Conservation (phyloP, 2,329 filamentous ascomycete genomes). For the Ascomycota sp. region DNA sequence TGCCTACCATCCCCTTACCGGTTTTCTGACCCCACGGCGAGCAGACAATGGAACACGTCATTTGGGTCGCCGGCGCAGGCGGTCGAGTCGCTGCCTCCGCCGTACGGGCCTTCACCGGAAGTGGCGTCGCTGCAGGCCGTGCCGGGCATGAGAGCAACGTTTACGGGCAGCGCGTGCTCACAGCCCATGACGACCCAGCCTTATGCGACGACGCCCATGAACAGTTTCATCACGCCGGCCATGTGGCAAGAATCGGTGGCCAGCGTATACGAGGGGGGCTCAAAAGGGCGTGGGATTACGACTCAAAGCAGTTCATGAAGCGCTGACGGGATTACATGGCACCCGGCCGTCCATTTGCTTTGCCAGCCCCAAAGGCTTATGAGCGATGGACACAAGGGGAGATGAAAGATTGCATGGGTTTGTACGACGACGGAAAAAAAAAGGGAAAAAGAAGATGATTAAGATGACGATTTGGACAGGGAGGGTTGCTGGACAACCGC, state of each 20-base stretch:
- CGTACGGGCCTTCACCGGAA: slow-evolving; percentile 30
- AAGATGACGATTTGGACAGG: too few relatives aligned
- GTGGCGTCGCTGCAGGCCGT: slow-evolving; percentile 26
- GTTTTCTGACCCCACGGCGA: neutral
- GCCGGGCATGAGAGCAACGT: slow-evolving; percentile 29
- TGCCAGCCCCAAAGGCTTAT: neutral
- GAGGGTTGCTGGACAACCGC: too few relatives aligned
- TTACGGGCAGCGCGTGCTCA: slow-evolving; percentile 10
- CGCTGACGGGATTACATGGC: slow-evolving; percentile 4
- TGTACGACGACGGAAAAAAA: neutral
- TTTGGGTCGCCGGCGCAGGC: slow-evolving; percentile 48
- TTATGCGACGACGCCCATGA: slow-evolving; percentile 30
- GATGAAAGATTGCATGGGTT: neutral
- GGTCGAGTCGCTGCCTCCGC: slow-evolving; percentile 13
- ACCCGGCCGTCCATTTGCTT: neutral
- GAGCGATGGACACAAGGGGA: neutral
- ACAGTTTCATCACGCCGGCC: slow-evolving; percentile 44
- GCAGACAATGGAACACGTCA: slow-evolving; percentile 83
- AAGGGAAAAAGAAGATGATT: too few relatives aligned
- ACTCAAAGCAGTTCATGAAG: slow-evolving; percentile 15
- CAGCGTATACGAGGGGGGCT: slow-evolving; percentile 43
- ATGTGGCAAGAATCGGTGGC: slow-evolving; percentile 59
- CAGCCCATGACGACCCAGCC: slow-evolving; percentile 28
- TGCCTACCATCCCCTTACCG: neutral
- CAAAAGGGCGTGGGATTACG: slow-evolving; percentile 44